Evolutionary conservation across 2,329 filamentous ascomycete genomes (phyloP).

Genomic region (Penicillium verrucosum): DNA sequence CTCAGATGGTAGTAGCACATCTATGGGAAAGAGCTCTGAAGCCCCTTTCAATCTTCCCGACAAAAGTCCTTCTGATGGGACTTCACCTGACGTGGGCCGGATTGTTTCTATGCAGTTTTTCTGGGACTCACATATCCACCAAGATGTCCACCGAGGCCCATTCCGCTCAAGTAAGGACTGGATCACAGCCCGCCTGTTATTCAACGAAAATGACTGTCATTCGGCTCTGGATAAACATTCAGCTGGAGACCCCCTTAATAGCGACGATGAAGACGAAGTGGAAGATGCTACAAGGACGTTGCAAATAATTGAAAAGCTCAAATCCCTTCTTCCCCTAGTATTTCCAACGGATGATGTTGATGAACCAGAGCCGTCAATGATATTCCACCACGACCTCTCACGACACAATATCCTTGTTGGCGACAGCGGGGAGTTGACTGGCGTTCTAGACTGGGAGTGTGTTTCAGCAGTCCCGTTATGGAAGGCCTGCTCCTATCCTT

Average conservation of each 20-base stretch:
- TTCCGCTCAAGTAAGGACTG: slow-evolving; percentile 14
- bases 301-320: slow-evolving; percentile 4
- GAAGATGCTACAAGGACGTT: slow-evolving; percentile 13
- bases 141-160: slow-evolving; percentile 14
- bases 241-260: slow-evolving; percentile 5
- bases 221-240: slow-evolving; percentile 4
- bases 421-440: slow-evolving; percentile 12
- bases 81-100: slow-evolving; percentile 6
- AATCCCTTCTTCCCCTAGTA: slow-evolving; percentile 5
- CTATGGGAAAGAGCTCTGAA: too few species aligned
- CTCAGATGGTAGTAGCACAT: neutral
- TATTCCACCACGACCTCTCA: slow-evolving; percentile 16
- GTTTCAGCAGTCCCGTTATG: slow-evolving; percentile 19
- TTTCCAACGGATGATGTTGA: neutral
- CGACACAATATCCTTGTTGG: slow-evolving; percentile 16
- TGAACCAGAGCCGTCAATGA: slow-evolving; percentile 9
- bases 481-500: slow-evolving; percentile 13
- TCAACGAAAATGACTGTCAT: slow-evolving; percentile 8
- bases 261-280: slow-evolving; percentile 11
- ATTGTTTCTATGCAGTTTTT: slow-evolving; percentile 19
- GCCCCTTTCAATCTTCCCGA: neutral
- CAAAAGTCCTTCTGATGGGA: rapidly evolving
- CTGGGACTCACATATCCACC: slow-evolving; percentile 9
- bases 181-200: slow-evolving; percentile 10
- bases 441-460: slow-evolving; percentile 20